Evolutionary conservation across 2,329 filamentous ascomycete genomes (phyloP), one percentile per base, ranked within the genome.

Genomic region (Atkinsonella hypoxylon): DNA sequence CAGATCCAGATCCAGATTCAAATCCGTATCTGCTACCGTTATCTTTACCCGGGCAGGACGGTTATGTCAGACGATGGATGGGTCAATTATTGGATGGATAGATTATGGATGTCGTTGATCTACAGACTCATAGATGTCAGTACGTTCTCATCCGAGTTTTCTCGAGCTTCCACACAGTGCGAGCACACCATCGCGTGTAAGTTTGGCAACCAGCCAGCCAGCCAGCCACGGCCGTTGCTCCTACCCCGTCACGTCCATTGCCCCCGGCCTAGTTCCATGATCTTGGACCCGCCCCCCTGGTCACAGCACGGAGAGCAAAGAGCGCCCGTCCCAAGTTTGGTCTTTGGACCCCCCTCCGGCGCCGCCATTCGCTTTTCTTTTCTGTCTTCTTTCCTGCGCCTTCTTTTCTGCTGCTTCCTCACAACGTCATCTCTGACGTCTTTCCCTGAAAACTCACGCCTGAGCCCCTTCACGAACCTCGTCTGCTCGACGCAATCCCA

Each of bases 351-450:
- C 47, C 45, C 46, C 51, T 32, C 43, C 36, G 43, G 47, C 61
- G 60, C 61, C 55, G 58, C 62, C 63, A 60, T 58, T 62, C 55
- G 54, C 53, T 53, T 52, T 55, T 62, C 57, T 62, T 63, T 51
- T 58, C 59, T 62, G 58, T 53, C 51, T 55, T 62, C 57, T 62
- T 63, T 51, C 57, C 59, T 62, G 58, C 64, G 63, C 62, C 62
- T 59, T 65, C 63, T 62, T 62, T 66, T 66, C 58, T 61, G 60
- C 63, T 61, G 45, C 40, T 49, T 55, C 50, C 45, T 56, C 63
- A 64, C 67, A 71, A 71, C 69, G 69, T 71, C 69, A 71, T 71
- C 69, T 70, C 69, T 71, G 69, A 71, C 69, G 69, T 71, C 68
- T 71, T 70, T 62, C 60, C 56, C 60, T 55, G 51, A 59, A 62